phyloP scores from a whole-genome alignment of 129 eudicot genomes.

The Flaveria robusta region DNA sequence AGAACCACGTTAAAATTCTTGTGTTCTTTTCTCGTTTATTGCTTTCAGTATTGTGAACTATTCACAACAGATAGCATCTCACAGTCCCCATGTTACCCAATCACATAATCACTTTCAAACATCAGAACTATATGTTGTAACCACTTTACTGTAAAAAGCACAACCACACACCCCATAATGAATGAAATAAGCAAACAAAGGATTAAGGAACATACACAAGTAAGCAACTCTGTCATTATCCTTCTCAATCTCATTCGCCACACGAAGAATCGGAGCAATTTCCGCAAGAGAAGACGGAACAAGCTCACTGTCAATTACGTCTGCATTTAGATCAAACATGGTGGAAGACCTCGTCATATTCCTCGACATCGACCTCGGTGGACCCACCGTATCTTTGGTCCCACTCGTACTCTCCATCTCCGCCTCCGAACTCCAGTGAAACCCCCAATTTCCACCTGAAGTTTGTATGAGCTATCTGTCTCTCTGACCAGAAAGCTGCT shows the following conservation, averaged over 20 bases:
- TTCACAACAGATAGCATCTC: neutral
- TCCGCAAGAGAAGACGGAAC: slow-evolving; percentile 88
- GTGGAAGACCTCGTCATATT: slow-evolving; percentile 54
- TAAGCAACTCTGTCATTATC: slow-evolving; percentile 90
- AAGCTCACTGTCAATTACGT: slow-evolving; percentile 78
- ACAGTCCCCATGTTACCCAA: neutral
- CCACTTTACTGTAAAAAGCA: neutral
- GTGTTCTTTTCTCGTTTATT: too few relatives aligned
- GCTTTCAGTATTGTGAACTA: neutral
- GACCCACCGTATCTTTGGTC: slow-evolving; percentile 57
- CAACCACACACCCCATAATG: neutral
- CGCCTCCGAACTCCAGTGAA: neutral
- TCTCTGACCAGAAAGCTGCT: slow-evolving; percentile 9
- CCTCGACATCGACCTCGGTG: slow-evolving; percentile 62
- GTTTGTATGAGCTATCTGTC: neutral
- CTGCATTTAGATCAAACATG: slow-evolving; percentile 57
- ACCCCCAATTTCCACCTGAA: slow-evolving; percentile 23
- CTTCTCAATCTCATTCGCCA: slow-evolving; percentile 82
- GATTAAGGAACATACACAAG: slow-evolving; percentile 54
- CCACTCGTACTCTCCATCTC: slow-evolving; percentile 94
- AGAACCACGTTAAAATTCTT: too few relatives aligned
- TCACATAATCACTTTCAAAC: neutral
- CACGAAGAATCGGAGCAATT: slow-evolving; percentile 88
- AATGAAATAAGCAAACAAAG: slow-evolving; percentile 1
- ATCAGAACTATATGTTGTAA: neutral